Base-by-base conservation (phyloP, 2,329 filamentous ascomycete genomes). In the Drechslera avenae region DNA sequence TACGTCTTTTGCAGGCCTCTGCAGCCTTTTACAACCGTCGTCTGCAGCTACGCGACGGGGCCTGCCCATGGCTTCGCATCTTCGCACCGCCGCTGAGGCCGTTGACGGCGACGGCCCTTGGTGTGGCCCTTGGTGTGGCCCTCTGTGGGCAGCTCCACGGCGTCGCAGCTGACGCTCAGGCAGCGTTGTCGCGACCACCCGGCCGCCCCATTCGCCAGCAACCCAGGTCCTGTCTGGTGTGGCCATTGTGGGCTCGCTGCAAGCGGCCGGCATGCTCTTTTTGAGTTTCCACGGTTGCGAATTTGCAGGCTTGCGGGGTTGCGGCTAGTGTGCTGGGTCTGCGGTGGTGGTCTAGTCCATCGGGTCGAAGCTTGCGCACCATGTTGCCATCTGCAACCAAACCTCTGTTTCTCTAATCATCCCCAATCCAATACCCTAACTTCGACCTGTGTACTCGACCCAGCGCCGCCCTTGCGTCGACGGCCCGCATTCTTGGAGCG, bases 401-500 rank as follows among this genome's bases (percentile, higher is more conserved):
- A 33, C 47, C 45, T 39, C 34, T 35, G 36, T 39, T 39, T 52
- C 44, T 46, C 33, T 39, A 52, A 36, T 42, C 49, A 9, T 47
- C 37, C 36, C 34, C 39, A 32, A 36, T 33, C 33, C 28, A 28
- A 28, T 28, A 28, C 33, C 40, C 14, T 30, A 23, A 23, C 21
- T 23, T 26, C 39, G 13, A 17, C 44, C 44, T 34, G n/a, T 18
- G n/a, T 18, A 32, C 17, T 32, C 32, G 35, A 8, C 19, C 18
- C 43, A 33, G 31, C 26, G 14, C 35, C 46, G 32, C 39, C 40
- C 46, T 37, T 45, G 37, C 39, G 30, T 47, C 31, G 33, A 40
- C 46, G 9, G 10, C 30, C 53, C 39, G 42, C 52, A 54, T 54
- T 57, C 58, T 49, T 48, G 17, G 39, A 56, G 46, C 45, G 44